These are phyloP conservation scores for Diplodia intermedia DNA, from an alignment of 2,329 filamentous ascomycete species.

Conservation along the genomic window DNA sequence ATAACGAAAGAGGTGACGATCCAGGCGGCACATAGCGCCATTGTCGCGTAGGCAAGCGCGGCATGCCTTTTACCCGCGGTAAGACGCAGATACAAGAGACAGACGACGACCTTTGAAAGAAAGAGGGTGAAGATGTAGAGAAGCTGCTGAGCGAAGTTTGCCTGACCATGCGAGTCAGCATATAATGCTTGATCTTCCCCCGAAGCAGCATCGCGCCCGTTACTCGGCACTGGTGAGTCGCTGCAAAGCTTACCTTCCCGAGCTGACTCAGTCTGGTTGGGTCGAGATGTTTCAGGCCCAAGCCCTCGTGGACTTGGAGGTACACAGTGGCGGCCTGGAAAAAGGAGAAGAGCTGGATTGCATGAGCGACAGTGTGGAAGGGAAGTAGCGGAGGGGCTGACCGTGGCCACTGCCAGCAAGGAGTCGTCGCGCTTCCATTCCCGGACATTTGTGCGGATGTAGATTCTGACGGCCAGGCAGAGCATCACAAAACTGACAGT, in stretches of 20 bases:
- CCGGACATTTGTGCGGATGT: conserved; percentile 40
- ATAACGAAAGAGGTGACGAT: conserved; percentile 39
- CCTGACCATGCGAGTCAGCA: conserved; percentile 35
- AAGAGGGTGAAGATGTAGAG: conserved; percentile 42
- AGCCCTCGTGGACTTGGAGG: conserved; percentile 39
- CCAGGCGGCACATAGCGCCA: conserved; percentile 40
- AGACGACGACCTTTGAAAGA: conserved; percentile 41
- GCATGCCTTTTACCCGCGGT: conserved; percentile 38
- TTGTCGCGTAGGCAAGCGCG: conserved; percentile 37
- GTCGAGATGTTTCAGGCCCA: conserved; percentile 38
- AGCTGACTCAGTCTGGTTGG: conserved; percentile 36
- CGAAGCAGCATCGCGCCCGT: background rate
- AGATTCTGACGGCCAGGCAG: conserved; percentile 43
- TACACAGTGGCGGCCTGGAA: conserved; percentile 38
- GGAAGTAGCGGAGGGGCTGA: conserved; percentile 29
- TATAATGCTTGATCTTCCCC: background rate
- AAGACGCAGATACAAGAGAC: conserved; percentile 43
- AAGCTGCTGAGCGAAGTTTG: conserved; percentile 43
- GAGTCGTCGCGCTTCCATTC: conserved; percentile 46
- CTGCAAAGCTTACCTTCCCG: conserved; percentile 39
- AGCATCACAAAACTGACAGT: conserved; percentile 43
- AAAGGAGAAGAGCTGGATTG: conserved; percentile 40
- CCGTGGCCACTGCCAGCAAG: conserved; percentile 39
- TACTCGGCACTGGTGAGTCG: conserved; percentile 18
- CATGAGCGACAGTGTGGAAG: background rate